A percentile compares a stretch with the other conserved stretches of the same genome.
These are phyloP conservation scores for Melanomma pulvis-pyrius DNA, from an alignment of 495 filamentous ascomycete species.

Conservation along the genomic window DNA sequence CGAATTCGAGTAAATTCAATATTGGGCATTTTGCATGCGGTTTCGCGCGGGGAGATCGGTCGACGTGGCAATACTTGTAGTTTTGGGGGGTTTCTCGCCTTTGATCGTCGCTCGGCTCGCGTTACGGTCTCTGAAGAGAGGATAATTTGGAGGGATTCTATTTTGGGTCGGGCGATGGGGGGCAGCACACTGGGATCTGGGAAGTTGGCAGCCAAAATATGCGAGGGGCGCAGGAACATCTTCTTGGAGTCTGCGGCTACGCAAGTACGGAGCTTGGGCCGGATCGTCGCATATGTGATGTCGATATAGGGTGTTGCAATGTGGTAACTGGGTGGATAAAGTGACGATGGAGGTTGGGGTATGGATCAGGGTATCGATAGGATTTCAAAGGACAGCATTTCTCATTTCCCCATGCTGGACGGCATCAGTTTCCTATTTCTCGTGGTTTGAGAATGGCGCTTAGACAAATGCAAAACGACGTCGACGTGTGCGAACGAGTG, in stretches of 20 bases:
- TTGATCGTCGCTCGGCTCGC: not conserved
- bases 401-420: not conserved
- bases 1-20: not conserved
- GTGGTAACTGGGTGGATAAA: not conserved
- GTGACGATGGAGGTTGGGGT: not conserved
- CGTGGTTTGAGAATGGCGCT: not conserved
- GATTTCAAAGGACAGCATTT: constrained; percentile 2
- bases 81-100: no score
- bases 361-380: not conserved
- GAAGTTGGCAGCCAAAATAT: not conserved
- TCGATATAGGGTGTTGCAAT: not conserved
- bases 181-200: not conserved
- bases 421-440: not conserved
- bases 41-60: not conserved
- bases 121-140: not conserved
- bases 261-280: not conserved
- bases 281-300: not conserved
- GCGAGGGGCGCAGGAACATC: not conserved
- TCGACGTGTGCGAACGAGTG: no score
- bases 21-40: not conserved
- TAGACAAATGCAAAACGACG: no score
- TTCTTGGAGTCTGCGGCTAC: not conserved
- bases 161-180: no score
- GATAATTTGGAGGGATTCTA: no score
- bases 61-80: not conserved